Base-by-base conservation (phyloP, 2,329 filamentous ascomycete species). In the Microdochium nivale region DNA sequence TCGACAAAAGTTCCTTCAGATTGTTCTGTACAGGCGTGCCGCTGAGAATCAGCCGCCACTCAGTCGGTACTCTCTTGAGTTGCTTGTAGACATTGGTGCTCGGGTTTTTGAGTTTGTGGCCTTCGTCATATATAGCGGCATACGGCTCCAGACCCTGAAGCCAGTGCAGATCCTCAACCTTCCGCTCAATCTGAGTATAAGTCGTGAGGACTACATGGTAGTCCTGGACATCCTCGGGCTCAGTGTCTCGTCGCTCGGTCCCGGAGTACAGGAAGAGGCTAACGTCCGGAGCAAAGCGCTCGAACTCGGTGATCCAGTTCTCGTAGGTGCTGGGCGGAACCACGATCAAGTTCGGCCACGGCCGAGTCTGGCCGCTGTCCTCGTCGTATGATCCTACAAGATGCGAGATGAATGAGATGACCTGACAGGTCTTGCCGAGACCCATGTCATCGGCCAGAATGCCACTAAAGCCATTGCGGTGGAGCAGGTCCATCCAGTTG, bases 361-460 rank as follows among this genome's bases (percentile, higher is more conserved):
- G 63, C 72, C 77, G 56, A 71, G 62, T 58, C 3, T 59, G 49
- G 2, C 59, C 56, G 2, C 57, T 55, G 3, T 59, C 55, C 5
- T 62, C 61, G 32, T 74, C 63, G 54, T 75, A 81, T 27, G 80
- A 80, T 62, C 90, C 83, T 16, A 88, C 83, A 25, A 99, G 74
- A 60, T 96, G 86, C 16, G 90, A 87, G 47, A 99, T 77, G 61
- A 99, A 90, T 0, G 90, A 84, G 59, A 99, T 96, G 55, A 97
- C 90, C 63, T 99, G 92, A 60, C 90, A 96, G 0, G 94, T 99
- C 75, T 99, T 99, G 47, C 94, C 94, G 40, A 92, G 74, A 49
- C 88, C 94, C 94, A 99, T 99, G 65, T 99, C 94, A 65, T 99
- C 94, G 1, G 94, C 94, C 19, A 99, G 75, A 52, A 99, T 97